Evolutionary conservation across 495 filamentous ascomycete genomes (phyloP).

Genomic region (Umbilicaria muhlenbergii): DNA sequence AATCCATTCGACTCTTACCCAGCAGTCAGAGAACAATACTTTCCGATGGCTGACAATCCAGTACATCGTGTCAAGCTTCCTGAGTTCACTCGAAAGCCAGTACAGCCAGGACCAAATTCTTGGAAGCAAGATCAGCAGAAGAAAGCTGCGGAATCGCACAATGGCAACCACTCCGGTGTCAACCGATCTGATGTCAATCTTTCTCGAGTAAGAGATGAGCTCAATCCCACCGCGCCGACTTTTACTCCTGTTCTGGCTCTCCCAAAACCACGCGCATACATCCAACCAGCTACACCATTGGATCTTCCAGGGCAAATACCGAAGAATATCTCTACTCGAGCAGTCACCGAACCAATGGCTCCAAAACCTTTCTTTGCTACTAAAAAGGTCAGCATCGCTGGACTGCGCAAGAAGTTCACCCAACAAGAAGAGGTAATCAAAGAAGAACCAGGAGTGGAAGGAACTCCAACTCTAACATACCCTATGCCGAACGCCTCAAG

Average conservation of each 20-base stretch:
- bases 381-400: constrained; percentile 7
- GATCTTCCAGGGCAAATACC: neutral
- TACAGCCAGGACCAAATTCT: constrained; percentile 7
- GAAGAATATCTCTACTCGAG: constrained; percentile 5
- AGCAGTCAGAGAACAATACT: neutral
- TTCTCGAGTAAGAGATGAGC: constrained; percentile 11
- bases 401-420: constrained; percentile 13
- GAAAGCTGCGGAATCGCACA: neutral
- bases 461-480: neutral
- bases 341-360: constrained; percentile 11
- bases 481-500: neutral
- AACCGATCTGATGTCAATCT: too few species aligned
- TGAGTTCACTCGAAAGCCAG: constrained; percentile 2
- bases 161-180: constrained; percentile 6
- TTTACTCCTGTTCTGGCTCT: neutral
- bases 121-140: constrained; percentile 6
- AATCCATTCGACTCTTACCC: neutral
- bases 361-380: constrained; percentile 7
- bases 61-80: constrained; percentile 2
- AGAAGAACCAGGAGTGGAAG: neutral
- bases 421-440: neutral
- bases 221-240: constrained; percentile 11
- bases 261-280: constrained; percentile 4
- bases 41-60: constrained; percentile 1
- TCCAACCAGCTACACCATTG: constrained; percentile 11